Conservation (phyloP, 495 filamentous ascomycete genomes). For the Neurospora sp. region DNA sequence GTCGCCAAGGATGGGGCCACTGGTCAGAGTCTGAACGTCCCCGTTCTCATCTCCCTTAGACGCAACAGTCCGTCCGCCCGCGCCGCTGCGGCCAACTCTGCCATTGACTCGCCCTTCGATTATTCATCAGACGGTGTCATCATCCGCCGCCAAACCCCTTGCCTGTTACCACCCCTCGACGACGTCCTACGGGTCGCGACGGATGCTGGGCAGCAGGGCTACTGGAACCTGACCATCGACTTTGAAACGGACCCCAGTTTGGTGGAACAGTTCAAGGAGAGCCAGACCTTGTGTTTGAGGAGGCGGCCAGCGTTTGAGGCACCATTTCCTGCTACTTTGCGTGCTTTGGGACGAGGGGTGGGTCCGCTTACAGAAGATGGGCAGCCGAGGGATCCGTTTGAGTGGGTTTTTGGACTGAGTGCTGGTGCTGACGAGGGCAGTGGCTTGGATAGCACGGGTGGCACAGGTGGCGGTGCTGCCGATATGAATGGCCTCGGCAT, state of each 20-base stretch:
- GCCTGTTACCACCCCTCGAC: slow-evolving; percentile 71
- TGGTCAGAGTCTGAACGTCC: slow-evolving; percentile 62
- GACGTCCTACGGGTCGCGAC: slow-evolving; percentile 59
- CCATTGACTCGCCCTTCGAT: neutral
- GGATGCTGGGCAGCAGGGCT: slow-evolving; percentile 47
- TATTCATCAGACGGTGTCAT: slow-evolving; percentile 1
- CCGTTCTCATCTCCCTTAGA: slow-evolving; percentile 42
- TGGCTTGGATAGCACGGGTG: neutral
- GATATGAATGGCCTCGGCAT: neutral
- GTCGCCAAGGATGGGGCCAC: slow-evolving; percentile 77
- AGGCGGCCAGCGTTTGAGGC: slow-evolving; percentile 61
- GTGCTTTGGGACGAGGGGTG: slow-evolving; percentile 47
- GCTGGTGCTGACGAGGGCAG: neutral
- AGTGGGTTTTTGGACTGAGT: slow-evolving; percentile 56
- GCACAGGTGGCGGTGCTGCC: neutral
- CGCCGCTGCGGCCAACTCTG: neutral
- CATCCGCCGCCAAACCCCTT: slow-evolving; percentile 49
- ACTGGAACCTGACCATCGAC: slow-evolving; percentile 80
- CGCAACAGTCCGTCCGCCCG: slow-evolving; percentile 13
- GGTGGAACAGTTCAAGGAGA: slow-evolving; percentile 58
- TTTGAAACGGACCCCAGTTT: slow-evolving; percentile 56
- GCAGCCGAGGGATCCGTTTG: slow-evolving; percentile 35
- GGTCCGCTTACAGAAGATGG: slow-evolving; percentile 8
- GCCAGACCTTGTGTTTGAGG: slow-evolving; percentile 72
- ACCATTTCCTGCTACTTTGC: slow-evolving; percentile 65